phyloP scores from a whole-genome alignment of 768 basidiomycete genomes.

The Macrolepiota albuminosa region DNA sequence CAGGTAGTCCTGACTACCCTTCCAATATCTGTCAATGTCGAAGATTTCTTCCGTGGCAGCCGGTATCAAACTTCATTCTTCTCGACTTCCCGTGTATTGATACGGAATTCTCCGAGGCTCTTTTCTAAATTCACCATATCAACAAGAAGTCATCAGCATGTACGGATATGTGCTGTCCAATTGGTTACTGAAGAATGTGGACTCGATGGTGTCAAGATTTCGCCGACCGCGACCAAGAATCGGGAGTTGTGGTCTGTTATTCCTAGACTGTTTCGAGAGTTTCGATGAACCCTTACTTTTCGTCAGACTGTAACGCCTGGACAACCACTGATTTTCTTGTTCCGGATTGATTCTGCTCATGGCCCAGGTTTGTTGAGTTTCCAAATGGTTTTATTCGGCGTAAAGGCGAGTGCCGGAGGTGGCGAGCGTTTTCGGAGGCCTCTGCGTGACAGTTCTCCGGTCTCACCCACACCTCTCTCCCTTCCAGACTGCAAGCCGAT shows the following conservation, averaged over 20 bases:
- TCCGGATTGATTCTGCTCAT: slow-evolving; percentile 64
- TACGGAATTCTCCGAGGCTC: slow-evolving; percentile 42
- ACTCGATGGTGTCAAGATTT: slow-evolving; percentile 47
- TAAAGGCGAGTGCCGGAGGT: too few relatives aligned
- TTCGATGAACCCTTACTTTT: slow-evolving; percentile 3
- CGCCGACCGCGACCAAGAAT: slow-evolving; percentile 39
- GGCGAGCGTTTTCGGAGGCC: too few relatives aligned
- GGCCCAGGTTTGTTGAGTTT: too few relatives aligned
- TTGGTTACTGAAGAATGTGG: slow-evolving; percentile 43
- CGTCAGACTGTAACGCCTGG: slow-evolving; percentile 69
- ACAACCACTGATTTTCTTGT: slow-evolving; percentile 76
- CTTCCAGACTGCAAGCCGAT: too few relatives aligned
- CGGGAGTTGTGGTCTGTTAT: slow-evolving; percentile 44
- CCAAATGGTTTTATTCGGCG: too few relatives aligned
- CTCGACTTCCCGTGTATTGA: not conserved
- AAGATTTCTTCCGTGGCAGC: slow-evolving; percentile 90
- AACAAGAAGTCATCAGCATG: slow-evolving; percentile 68
- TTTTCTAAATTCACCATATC: slow-evolving; percentile 91
- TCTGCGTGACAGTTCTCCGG: too few relatives aligned
- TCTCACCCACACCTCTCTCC: too few relatives aligned
- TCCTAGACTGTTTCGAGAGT: not conserved
- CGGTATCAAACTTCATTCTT: slow-evolving; percentile 41
- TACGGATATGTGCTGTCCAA: slow-evolving; percentile 65
- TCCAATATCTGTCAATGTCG: slow-evolving; percentile 89
- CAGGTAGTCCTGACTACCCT: slow-evolving; percentile 62